Base-by-base conservation (phyloP, 768 basidiomycete genomes). In the Russula abietina region DNA sequence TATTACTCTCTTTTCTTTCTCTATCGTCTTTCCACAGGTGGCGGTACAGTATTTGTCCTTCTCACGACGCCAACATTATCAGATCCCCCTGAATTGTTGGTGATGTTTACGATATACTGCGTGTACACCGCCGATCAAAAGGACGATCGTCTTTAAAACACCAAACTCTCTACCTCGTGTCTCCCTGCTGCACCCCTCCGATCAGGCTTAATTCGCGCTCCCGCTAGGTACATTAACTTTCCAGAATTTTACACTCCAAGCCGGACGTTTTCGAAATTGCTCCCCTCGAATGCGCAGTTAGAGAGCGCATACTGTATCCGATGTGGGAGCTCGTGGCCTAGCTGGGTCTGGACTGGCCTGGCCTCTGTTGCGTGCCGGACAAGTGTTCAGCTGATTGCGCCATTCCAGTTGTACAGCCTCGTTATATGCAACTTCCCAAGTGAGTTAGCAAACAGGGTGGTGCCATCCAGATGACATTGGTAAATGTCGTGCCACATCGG, bases 71-170 rank as follows among this genome's bases (percentile, higher is more conserved):
- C 24, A 38, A 45, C 28, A 32, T 46, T 59, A 63, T 54, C 46
- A 17, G 51, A 58, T 62, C 9, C 32, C 50, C 50, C 56, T 55
- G 43, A 51, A 58, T 59, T n/a, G 33, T 39, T 46, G 45, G 45
- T 48, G 52, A 32, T 59, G 33, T 30, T 19, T 5, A 45, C 30
- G 5, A 11, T 46, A 48, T 22, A 39, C 32, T 48, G 2, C 14
- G 36, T 22, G 43, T 30, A 24, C 26, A 41, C 50, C 48, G 12
- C 57, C 32, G 62, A 59, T 59, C 57, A 63, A 51, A 54, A 24
- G 52, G 14, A 33, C 52, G 58, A 59, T 59, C 58, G 9, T 12
- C 38, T 51, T 30, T 22, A 26, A 59, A 59, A 22, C 33, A 50
- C 12, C 24, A 24, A 45, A 32, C 26, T 32, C 19, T 49, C 45